phyloP scores from a whole-genome alignment of 768 basidiomycete species.

The Pulveroboletus sp. region DNA sequence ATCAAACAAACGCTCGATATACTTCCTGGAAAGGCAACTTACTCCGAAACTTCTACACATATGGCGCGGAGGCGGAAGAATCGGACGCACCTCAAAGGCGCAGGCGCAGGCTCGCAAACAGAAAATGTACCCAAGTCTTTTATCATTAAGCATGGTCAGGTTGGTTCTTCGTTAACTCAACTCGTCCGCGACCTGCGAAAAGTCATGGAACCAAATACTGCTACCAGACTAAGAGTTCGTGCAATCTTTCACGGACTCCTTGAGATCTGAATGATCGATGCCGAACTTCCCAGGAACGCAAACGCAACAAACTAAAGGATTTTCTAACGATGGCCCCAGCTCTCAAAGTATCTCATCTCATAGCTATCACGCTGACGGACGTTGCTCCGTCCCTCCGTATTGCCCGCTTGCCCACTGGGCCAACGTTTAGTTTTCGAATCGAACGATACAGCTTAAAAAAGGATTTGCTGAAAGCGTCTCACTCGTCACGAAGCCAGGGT shows the following conservation, averaged over 20 bases:
- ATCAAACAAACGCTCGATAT: constrained; percentile 19
- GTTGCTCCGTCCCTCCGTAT: constrained; percentile 85
- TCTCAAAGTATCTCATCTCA: constrained; percentile 86
- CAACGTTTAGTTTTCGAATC: constrained; percentile 89
- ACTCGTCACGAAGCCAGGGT: constrained; percentile 71
- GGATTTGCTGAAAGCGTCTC: constrained; percentile 67
- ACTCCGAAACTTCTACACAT: constrained; percentile 1
- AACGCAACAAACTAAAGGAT: constrained; percentile 88
- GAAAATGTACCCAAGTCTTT: constrained; percentile 80
- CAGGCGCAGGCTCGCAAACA: constrained; percentile 33
- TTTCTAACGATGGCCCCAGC: constrained; percentile 90
- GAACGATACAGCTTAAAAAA: constrained; percentile 92
- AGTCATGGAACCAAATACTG: constrained; percentile 98
- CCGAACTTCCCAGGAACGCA: constrained; percentile 69
- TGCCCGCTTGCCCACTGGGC: constrained; percentile 83
- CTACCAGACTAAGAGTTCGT: constrained; percentile 80
- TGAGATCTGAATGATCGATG: constrained; percentile 8
- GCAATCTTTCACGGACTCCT: neutral
- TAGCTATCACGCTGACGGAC: constrained; percentile 87
- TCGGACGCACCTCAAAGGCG: constrained; percentile 76
- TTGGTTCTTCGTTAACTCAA: constrained; percentile 81
- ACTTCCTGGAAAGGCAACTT: constrained; percentile 21
- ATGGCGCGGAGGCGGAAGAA: constrained; percentile 77
- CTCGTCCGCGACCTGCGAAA: constrained; percentile 92
- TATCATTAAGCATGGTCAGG: constrained; percentile 93